phyloP scores from a whole-genome alignment of 192 early-diverging fungal genomes.

The Coemansia sp. region DNA sequence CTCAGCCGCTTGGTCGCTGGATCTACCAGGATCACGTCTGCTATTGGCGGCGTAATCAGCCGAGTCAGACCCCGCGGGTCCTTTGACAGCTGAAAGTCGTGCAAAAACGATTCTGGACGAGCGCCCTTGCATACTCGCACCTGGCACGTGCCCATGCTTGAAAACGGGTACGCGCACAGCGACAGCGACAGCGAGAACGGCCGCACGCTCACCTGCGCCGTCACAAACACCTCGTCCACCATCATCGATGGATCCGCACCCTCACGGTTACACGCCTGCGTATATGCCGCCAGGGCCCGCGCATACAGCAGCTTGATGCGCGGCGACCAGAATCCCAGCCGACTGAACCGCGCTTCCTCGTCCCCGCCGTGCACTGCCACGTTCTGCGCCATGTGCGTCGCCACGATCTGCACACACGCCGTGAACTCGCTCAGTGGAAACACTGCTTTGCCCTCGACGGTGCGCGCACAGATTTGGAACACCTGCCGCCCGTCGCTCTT shows the following conservation, averaged over 20 bases:
- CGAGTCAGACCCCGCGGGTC: slow-evolving; percentile 26
- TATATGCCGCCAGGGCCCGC: slow-evolving; percentile 14
- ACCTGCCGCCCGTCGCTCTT: slow-evolving; percentile 18
- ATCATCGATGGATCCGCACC: slow-evolving; percentile 29
- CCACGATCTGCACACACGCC: slow-evolving; percentile 22
- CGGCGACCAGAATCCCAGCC: slow-evolving; percentile 40
- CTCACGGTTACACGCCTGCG: not conserved
- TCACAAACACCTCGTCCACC: slow-evolving; percentile 33
- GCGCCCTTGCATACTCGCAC: slow-evolving; percentile 33
- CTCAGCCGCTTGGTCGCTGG: slow-evolving; percentile 27
- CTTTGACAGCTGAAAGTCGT: slow-evolving; percentile 28
- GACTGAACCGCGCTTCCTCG: slow-evolving; percentile 25
- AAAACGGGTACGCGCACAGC: slow-evolving; percentile 32
- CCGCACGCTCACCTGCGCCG: slow-evolving; percentile 24
- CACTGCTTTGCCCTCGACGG: slow-evolving; percentile 18
- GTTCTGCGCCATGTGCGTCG: slow-evolving; percentile 40
- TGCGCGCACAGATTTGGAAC: slow-evolving; percentile 30
- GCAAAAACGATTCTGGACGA: slow-evolving; percentile 27
- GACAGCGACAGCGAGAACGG: slow-evolving; percentile 27
- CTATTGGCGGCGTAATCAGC: slow-evolving; percentile 31
- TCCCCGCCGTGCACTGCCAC: slow-evolving; percentile 17
- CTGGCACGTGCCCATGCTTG: slow-evolving; percentile 33
- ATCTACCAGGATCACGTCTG: slow-evolving; percentile 29
- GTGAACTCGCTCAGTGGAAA: slow-evolving; percentile 29
- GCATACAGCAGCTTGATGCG: slow-evolving; percentile 31